A percentile compares a stretch with the other conserved stretches of the same genome.
These are phyloP conservation scores for Haplosporangium sp. DNA, from an alignment of 371 early-diverging fungal species.

Conservation along the genomic window DNA sequence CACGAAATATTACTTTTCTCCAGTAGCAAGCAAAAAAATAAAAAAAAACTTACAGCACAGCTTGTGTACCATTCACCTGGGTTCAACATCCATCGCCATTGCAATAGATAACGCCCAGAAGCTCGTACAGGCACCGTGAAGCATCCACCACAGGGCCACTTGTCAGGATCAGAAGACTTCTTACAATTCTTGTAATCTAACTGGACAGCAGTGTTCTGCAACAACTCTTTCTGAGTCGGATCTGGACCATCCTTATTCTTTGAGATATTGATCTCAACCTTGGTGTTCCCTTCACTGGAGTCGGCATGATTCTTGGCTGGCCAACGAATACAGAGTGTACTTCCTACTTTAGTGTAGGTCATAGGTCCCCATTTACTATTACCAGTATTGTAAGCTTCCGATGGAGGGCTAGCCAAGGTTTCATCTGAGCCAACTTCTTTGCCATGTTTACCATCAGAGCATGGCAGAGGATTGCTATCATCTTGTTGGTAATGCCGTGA, in stretches of 20 bases:
- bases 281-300: conserved; percentile 28
- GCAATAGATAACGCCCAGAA: conserved; percentile 14
- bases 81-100: conserved; percentile 36
- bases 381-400: conserved; percentile 26
- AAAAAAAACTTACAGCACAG: conserved; percentile 30
- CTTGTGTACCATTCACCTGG: conserved; percentile 44
- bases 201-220: background rate
- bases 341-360: conserved; percentile 27
- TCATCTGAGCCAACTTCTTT: conserved; percentile 2
- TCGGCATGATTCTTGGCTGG: conserved; percentile 55
- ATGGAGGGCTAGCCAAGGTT: background rate
- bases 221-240: conserved; percentile 21
- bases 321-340: conserved; percentile 38
- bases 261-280: conserved; percentile 33
- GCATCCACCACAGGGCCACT: conserved; percentile 35
- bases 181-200: conserved; percentile 40
- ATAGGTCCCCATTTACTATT: conserved; percentile 28
- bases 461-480: conserved; percentile 12
- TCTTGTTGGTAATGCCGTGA: conserved; percentile 31
- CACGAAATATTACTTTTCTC: too few species aligned
- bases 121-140: conserved; percentile 18
- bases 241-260: conserved; percentile 21
- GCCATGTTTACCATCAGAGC: conserved; percentile 12
- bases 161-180: conserved; percentile 3
- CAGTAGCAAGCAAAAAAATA: background rate